Conservation (phyloP, 208 protist genomes). For the Wallacemonas collosoma region DNA sequence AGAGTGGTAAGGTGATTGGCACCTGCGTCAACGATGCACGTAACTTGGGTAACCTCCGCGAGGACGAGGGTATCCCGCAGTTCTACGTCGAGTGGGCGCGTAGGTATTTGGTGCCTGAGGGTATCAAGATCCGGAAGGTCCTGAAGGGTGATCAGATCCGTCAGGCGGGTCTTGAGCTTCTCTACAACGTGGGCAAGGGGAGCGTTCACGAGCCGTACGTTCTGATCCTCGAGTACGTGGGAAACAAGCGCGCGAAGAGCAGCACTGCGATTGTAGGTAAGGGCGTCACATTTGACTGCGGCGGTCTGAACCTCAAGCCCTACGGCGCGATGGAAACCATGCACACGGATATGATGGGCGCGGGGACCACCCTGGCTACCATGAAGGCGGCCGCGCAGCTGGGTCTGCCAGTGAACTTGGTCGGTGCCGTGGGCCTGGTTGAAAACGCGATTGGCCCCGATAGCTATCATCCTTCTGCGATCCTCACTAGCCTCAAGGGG, state of each 20-base stretch:
- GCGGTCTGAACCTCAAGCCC: conserved; percentile 91
- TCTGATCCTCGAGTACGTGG: conserved; percentile 83
- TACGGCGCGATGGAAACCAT: conserved; percentile 91
- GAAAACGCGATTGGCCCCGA: conserved; percentile 88
- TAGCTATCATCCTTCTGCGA: conserved; percentile 81
- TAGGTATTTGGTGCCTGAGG: conserved; percentile 41
- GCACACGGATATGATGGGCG: conserved; percentile 94
- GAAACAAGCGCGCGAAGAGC: conserved; percentile 42
- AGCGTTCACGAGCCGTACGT: conserved; percentile 68
- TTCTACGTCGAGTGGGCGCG: conserved; percentile 76
- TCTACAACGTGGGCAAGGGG: conserved; percentile 87
- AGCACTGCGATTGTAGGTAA: conserved; percentile 85
- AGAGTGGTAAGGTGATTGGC: conserved; percentile 68
- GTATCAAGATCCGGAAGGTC: conserved; percentile 50
- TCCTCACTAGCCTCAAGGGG: conserved; percentile 82
- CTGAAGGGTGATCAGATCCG: conserved; percentile 56
- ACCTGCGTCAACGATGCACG: conserved; percentile 74
- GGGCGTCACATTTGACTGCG: conserved; percentile 92
- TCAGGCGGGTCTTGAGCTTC: conserved; percentile 57
- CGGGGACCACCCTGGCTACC: conserved; percentile 76
- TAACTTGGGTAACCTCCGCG: conserved; percentile 81
- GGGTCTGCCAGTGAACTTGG: conserved; percentile 73
- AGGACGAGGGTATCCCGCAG: conserved; percentile 80
- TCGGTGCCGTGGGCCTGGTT: conserved; percentile 77
- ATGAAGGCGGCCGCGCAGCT: conserved; percentile 72